These are phyloP conservation scores for Lycium barbarum DNA, from an alignment of 257 asterid genomes.

Conservation along the genomic window DNA sequence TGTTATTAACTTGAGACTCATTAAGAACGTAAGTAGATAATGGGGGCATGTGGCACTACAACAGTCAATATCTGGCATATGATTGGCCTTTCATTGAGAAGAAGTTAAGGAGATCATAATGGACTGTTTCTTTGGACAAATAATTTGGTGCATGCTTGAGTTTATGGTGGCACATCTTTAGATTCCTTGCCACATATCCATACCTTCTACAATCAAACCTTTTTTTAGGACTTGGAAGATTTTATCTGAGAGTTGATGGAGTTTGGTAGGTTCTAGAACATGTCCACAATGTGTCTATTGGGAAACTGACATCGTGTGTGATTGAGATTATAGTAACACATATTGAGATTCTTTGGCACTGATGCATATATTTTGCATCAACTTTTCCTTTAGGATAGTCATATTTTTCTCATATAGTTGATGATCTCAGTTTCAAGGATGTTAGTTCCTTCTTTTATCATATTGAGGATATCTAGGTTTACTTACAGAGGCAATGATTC, in stretches of 20 bases:
- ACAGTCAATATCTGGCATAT: background rate
- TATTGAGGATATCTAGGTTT: background rate
- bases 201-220: background rate
- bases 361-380: conserved; percentile 13
- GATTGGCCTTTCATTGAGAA: background rate
- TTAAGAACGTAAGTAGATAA: background rate
- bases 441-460: background rate
- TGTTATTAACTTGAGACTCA: background rate
- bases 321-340: background rate
- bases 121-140: background rate
- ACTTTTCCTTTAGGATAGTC: background rate
- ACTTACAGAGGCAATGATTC: background rate
- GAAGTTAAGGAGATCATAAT: background rate
- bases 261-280: background rate
- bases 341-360: background rate
- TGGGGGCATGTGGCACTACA: background rate
- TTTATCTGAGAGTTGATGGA: background rate
- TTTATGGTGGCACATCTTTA: background rate
- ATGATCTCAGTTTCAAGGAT: background rate
- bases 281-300: background rate
- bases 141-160: background rate
- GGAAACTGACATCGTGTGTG: background rate
- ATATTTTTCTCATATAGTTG: background rate
- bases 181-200: background rate
- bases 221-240: background rate